phyloP scores from a whole-genome alignment of 257 asterid genomes.

The Solanum bukasovii region DNA sequence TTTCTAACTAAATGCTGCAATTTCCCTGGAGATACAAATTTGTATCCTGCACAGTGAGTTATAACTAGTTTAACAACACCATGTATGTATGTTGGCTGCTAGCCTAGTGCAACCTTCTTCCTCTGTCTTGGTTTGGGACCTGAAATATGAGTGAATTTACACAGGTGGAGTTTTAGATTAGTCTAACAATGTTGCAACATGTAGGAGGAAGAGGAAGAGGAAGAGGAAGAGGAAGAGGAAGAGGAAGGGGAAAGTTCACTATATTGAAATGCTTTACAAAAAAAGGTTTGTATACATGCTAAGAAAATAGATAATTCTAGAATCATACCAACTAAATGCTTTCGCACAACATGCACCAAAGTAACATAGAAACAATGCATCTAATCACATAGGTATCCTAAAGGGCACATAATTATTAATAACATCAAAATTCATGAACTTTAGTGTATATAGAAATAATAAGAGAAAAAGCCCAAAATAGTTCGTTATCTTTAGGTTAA shows the following conservation, averaged over 20 bases:
- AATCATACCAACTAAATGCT: neutral
- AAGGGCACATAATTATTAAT: neutral
- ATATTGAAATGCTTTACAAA: neutral
- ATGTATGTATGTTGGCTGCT: neutral
- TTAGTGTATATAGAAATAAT: neutral
- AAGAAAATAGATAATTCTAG: neutral
- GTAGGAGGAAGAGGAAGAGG: neutral
- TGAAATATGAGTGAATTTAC: neutral
- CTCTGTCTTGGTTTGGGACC: neutral
- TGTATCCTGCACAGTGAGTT: neutral
- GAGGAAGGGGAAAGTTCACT: neutral
- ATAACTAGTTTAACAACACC: neutral
- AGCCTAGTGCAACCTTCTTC: neutral
- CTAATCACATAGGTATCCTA: neutral
- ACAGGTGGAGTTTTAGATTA: neutral
- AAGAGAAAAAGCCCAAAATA: neutral
- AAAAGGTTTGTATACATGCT: neutral
- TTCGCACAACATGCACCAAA: neutral
- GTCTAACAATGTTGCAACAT: neutral
- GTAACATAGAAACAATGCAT: neutral
- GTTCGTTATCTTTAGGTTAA: neutral
- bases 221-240: no score
- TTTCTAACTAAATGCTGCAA: neutral
- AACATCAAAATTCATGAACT: neutral
- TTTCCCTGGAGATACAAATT: neutral